Percentiles rank a stretch among this genome's conserved stretches.
These are phyloP conservation scores for Rosa multiflora DNA, from an alignment of 306 rosid species.

Conservation along the genomic window DNA sequence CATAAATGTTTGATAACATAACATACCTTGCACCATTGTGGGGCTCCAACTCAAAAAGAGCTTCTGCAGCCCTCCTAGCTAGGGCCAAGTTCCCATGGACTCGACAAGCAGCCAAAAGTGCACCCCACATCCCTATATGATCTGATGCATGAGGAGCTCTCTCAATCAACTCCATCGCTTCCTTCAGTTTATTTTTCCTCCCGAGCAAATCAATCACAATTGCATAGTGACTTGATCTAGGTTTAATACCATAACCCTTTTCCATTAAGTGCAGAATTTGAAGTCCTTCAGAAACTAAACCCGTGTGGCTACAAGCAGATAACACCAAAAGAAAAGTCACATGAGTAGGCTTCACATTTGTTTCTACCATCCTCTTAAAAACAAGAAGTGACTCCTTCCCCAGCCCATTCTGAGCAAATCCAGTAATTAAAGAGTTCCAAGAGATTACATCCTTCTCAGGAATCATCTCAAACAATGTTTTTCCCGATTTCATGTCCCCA, in stretches of 20 bases:
- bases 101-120: slow-evolving; percentile 56
- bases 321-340: slow-evolving; percentile 59
- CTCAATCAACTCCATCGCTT: slow-evolving; percentile 46
- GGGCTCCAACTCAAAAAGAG: slow-evolving; percentile 56
- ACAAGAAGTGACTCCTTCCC: slow-evolving; percentile 44
- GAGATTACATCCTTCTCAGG: slow-evolving; percentile 43
- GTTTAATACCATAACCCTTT: slow-evolving; percentile 35
- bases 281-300: slow-evolving; percentile 49
- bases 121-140: slow-evolving; percentile 61
- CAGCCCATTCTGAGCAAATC: slow-evolving; percentile 55
- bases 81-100: slow-evolving; percentile 51
- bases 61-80: slow-evolving; percentile 55
- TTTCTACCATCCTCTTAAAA: slow-evolving; percentile 53
- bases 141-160: slow-evolving; percentile 36
- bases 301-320: slow-evolving; percentile 62
- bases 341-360: slow-evolving; percentile 48
- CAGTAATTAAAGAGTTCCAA: slow-evolving; percentile 56
- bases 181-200: slow-evolving; percentile 52
- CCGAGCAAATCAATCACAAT: slow-evolving; percentile 61
- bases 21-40: slow-evolving; percentile 58
- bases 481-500: slow-evolving; percentile 57
- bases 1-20: slow-evolving; percentile 63
- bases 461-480: slow-evolving; percentile 40
- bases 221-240: slow-evolving; percentile 54
- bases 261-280: slow-evolving; percentile 48